These are phyloP conservation scores for Neltuma alba DNA, from an alignment of 306 rosid species.

Conservation along the genomic window DNA sequence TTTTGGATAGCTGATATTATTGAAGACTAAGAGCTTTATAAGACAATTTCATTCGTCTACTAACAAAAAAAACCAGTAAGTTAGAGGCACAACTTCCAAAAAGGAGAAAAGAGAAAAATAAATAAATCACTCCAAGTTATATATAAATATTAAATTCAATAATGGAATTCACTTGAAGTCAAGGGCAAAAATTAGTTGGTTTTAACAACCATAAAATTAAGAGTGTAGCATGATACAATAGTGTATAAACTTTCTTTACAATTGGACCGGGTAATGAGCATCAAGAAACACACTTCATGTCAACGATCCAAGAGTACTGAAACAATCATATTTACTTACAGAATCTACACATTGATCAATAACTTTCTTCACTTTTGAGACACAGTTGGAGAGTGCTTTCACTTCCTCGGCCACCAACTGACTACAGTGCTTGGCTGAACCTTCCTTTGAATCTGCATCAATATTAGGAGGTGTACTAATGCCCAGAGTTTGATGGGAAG, in stretches of 20 bases:
- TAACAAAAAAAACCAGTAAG: conserved; percentile 12
- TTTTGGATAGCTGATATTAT: conserved; percentile 22
- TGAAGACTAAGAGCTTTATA: conserved; percentile 9
- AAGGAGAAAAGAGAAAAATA: not conserved
- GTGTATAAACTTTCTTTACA: conserved; percentile 26
- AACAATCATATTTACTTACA: conserved; percentile 54
- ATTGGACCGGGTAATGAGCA: conserved; percentile 23
- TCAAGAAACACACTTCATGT: conserved; percentile 22
- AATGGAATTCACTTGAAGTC: conserved; percentile 20
- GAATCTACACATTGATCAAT: conserved; percentile 59
- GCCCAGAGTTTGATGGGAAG: conserved; percentile 49
- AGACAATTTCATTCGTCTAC: not conserved
- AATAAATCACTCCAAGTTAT: not conserved
- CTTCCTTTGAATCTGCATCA: conserved; percentile 65
- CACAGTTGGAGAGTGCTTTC: conserved; percentile 80
- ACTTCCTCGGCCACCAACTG: conserved; percentile 81
- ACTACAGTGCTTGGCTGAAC: conserved; percentile 64
- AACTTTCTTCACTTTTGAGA: conserved; percentile 76
- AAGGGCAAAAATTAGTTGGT: conserved; percentile 11
- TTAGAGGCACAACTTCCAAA: not conserved
- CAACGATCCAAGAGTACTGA: conserved; percentile 36
- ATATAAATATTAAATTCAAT: conserved; percentile 14
- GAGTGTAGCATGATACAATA: not conserved
- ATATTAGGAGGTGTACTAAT: conserved; percentile 46
- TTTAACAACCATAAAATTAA: not conserved